These are phyloP conservation scores for Lagenaria siceraria DNA, from an alignment of 306 rosid species.

Conservation along the genomic window DNA sequence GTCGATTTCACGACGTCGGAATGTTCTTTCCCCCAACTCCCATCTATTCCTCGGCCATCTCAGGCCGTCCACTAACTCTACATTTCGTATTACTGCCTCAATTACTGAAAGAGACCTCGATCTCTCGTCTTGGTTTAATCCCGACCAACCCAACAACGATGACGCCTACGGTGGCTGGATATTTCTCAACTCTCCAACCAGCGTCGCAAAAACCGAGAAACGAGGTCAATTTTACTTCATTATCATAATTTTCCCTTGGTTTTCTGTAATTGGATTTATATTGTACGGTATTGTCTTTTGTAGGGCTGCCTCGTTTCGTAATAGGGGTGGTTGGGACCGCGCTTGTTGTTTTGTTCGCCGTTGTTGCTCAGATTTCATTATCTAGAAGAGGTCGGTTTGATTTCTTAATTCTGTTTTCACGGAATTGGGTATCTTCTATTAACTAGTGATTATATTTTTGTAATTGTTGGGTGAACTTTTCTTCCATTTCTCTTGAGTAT, in stretches of 20 bases:
- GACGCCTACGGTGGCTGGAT: slow-evolving; percentile 57
- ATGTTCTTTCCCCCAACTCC: background rate
- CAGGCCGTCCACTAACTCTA: slow-evolving; percentile 19
- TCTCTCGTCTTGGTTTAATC: slow-evolving; percentile 31
- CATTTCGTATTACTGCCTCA: slow-evolving; percentile 27
- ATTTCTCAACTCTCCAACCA: slow-evolving; percentile 23
- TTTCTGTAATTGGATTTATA: background rate
- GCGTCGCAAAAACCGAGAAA: background rate
- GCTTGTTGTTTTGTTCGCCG: slow-evolving; percentile 35
- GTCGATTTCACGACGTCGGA: slow-evolving; percentile 16
- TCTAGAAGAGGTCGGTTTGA: slow-evolving; percentile 43
- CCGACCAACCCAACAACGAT: slow-evolving; percentile 8
- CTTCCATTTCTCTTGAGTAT: background rate
- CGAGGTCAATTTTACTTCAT: slow-evolving; percentile 18
- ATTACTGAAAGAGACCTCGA: slow-evolving; percentile 21
- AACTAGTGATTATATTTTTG: background rate
- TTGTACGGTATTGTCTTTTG: background rate
- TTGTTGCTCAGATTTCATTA: slow-evolving; percentile 34
- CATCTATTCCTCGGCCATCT: slow-evolving; percentile 14
- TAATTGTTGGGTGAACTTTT: background rate
- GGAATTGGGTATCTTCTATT: background rate
- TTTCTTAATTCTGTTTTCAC: background rate
- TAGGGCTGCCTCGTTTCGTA: slow-evolving; percentile 34
- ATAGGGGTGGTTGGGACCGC: slow-evolving; percentile 45
- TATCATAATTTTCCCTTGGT: background rate